Evolutionary conservation across 352 stramenopile species (phyloP), one percentile per base, ranked within the genome.

Genomic region (Globisporangium cystogenes): DNA sequence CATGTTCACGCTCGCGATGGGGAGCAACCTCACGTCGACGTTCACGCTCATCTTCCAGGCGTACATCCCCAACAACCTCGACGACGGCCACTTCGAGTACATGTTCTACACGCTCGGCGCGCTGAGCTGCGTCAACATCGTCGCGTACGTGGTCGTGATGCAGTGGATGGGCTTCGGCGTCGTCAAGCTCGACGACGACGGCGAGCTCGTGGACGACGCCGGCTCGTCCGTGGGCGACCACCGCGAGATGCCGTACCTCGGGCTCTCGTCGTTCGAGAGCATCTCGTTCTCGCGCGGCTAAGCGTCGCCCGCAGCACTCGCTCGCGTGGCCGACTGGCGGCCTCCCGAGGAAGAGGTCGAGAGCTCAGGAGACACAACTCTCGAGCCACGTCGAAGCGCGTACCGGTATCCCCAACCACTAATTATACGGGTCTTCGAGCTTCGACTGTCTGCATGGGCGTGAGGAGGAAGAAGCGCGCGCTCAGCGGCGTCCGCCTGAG

Each of bases 131-230:
- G 26, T 94, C 27, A 94, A 94, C 62, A 76, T 89, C 24, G 39
- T 83, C 26, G 68, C 58, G 43, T 94, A 86, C 63, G 72, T 90
- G 27, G 72, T 72, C 15, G 76, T 93, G 27, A 94, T 94, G 84
- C 68, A 88, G 53, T 85, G 70, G 72, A 94, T 92, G 84, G 75
- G 91, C 63, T 94, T 94, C 52, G 84, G 84, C 55, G 90, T 94
- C 76, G 78, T 76, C 50, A 68, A 76, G 26, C 77, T 87, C 26
- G 78, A 93, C 49, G 70, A 72, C 20, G 75, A 87, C 52, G 76
- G 83, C 45, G 76, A 86, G 57, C 65, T 86, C 47, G 39, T 23
- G 18, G 18, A 21, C n/a, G 39, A 21, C 16, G 39, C 7, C n/a
- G 26, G 39, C 24, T 46, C n/a, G n/a, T n/a, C 42, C 2, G 43